A percentile compares a stretch with the other conserved stretches of the same genome.
phyloP scores from a whole-genome alignment of 352 stramenopile genomes.

The Paralagenidium karlingii region DNA sequence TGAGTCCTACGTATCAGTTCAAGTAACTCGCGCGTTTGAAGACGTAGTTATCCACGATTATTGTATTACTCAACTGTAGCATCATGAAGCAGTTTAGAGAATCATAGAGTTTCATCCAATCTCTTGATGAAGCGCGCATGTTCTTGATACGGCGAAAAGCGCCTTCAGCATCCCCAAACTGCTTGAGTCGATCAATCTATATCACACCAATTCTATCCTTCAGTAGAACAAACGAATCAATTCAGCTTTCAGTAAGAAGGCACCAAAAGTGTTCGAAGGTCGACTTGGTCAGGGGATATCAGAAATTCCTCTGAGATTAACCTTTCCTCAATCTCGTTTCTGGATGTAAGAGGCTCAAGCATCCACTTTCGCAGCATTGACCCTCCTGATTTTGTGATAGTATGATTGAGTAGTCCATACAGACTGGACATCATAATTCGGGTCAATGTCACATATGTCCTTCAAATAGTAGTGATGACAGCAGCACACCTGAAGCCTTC shows the following conservation, averaged over 20 bases:
- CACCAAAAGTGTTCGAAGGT: constrained; percentile 40
- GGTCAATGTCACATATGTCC: not conserved
- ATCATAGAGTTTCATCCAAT: constrained; percentile 1
- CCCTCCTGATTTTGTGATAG: constrained; percentile 50
- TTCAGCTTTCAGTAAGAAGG: not conserved
- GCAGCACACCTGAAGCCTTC: constrained; percentile 63
- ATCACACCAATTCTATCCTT: not conserved
- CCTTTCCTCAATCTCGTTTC: constrained; percentile 30
- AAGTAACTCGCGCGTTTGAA: too few relatives aligned
- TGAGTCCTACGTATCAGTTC: too few relatives aligned
- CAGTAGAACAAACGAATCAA: too few relatives aligned
- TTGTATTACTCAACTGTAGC: too few relatives aligned
- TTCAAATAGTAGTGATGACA: not conserved
- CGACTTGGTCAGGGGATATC: constrained; percentile 23
- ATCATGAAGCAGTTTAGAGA: not conserved
- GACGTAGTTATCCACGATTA: too few relatives aligned
- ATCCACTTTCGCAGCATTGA: constrained; percentile 65
- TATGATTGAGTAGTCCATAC: constrained; percentile 68
- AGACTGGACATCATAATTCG: constrained; percentile 20
- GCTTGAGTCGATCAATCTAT: constrained; percentile 40
- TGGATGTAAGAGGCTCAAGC: constrained; percentile 47
- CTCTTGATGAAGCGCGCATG: constrained; percentile 3
- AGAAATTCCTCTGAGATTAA: constrained; percentile 53
- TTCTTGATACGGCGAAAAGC: constrained; percentile 5
- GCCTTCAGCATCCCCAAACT: constrained; percentile 44